These are phyloP conservation scores for Colletotrichum sp. DNA, from an alignment of 2,329 filamentous ascomycete species.

Conservation along the genomic window DNA sequence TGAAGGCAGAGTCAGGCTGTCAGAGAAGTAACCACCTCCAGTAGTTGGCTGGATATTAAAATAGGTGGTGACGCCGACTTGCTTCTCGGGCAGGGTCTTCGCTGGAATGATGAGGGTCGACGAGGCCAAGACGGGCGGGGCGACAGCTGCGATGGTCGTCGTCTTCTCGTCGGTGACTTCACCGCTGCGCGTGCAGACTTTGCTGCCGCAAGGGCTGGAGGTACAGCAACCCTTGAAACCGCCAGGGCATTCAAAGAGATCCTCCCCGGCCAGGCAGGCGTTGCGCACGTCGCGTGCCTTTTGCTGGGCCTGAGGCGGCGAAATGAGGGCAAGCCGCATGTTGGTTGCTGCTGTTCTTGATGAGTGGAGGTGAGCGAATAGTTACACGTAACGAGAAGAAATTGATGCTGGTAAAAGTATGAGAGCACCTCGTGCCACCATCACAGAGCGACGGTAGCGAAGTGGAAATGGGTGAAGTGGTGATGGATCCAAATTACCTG, in stretches of 20 bases:
- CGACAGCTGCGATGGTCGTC: conserved; percentile 7
- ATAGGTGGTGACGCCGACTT: not conserved
- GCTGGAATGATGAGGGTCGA: not conserved
- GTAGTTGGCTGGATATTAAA: not conserved
- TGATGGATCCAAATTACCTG: not conserved
- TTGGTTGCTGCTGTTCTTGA: not conserved
- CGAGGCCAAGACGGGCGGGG: conserved; percentile 2
- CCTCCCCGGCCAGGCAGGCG: conserved; percentile 31
- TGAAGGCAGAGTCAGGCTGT: not conserved
- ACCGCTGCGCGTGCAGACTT: conserved; percentile 32
- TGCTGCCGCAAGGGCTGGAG: conserved; percentile 42
- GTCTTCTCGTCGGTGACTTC: not conserved
- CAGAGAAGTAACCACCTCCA: conserved; percentile 4
- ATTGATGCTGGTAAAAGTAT: not conserved
- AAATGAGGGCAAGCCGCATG: not conserved
- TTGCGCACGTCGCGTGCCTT: not conserved
- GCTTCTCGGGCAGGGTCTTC: not conserved
- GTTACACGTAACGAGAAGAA: not conserved
- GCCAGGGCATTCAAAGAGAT: conserved; percentile 41
- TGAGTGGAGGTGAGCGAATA: not conserved
- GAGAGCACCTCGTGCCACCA: not conserved
- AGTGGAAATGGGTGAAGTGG: not conserved
- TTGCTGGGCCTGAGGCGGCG: not conserved
- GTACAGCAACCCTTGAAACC: conserved; percentile 50
- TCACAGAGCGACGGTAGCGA: not conserved